These are phyloP conservation scores for Coprinellus micaceus DNA, from an alignment of 768 basidiomycete genomes.

Conservation along the genomic window DNA sequence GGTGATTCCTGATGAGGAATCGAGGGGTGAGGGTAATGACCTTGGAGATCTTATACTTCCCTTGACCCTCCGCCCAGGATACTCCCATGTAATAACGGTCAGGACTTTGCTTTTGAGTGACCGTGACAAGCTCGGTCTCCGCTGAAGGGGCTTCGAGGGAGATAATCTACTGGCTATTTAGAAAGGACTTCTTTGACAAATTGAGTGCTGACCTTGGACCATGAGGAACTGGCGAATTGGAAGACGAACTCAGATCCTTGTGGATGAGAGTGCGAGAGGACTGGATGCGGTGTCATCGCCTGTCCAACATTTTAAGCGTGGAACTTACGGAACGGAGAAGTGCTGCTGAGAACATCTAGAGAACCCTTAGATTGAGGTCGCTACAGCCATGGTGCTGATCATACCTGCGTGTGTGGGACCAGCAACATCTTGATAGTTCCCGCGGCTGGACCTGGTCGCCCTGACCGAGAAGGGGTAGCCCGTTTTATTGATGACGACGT, in stretches of 20 bases:
- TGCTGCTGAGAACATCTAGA: constrained; percentile 36
- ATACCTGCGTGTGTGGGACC: constrained; percentile 69
- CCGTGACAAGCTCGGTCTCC: constrained; percentile 77
- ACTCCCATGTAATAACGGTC: constrained; percentile 80
- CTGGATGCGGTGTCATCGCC: no score
- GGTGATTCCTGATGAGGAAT: constrained; percentile 84
- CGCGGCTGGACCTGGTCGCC: constrained; percentile 57
- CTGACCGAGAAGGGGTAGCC: constrained; percentile 75
- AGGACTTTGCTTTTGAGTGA: constrained; percentile 55
- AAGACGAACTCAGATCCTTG: constrained; percentile 83
- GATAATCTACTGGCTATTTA: constrained; percentile 48
- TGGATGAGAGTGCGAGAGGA: constrained; percentile 77
- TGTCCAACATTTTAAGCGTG: no score
- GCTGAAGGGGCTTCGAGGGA: constrained; percentile 90
- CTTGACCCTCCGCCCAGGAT: constrained; percentile 91
- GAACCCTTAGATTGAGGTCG: no score
- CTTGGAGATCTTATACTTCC: constrained; percentile 95
- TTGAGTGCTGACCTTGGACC: constrained; percentile 71
- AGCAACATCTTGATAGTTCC: constrained; percentile 75
- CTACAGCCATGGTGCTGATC: no score
- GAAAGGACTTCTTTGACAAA: not conserved
- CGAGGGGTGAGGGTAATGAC: constrained; percentile 89
- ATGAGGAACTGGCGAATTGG: constrained; percentile 73
- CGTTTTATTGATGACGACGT: constrained; percentile 89
- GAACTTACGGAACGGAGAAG: constrained; percentile 83